Percentiles rank a stretch among this genome's conserved stretches.
These are phyloP conservation scores for Glutinoglossum americanum DNA, from an alignment of 495 filamentous ascomycete genomes.

Conservation along the genomic window DNA sequence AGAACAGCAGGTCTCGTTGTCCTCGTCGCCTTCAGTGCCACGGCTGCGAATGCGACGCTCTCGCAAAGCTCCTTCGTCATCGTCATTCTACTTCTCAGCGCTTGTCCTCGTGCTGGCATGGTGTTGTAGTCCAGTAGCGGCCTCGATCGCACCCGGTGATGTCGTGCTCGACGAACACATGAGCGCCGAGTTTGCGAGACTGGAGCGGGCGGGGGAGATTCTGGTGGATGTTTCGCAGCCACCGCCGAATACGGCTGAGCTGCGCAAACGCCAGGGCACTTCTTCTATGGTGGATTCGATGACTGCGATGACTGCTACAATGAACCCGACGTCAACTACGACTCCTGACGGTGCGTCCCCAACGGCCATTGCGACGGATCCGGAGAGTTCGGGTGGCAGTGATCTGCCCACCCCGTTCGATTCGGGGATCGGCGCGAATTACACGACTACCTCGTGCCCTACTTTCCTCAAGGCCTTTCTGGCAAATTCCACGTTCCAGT, in stretches of 20 bases:
- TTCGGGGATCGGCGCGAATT: slow-evolving; percentile 44
- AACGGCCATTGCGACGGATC: background rate
- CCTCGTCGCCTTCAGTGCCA: background rate
- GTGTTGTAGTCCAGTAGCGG: background rate
- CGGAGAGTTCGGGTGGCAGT: background rate
- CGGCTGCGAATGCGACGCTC: background rate
- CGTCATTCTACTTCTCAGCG: background rate
- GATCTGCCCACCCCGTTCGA: slow-evolving; percentile 53
- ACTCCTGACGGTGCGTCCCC: too few species aligned
- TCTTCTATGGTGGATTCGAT: background rate
- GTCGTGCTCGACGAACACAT: background rate
- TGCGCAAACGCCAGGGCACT: background rate
- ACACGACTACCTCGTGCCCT: slow-evolving; percentile 37
- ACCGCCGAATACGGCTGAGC: background rate
- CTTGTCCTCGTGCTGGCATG: background rate
- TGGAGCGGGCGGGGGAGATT: slow-evolving; percentile 1
- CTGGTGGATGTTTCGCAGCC: background rate
- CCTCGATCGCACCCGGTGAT: background rate
- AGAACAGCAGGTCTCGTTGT: background rate
- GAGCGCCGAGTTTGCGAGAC: background rate
- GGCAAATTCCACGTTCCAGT: slow-evolving; percentile 34
- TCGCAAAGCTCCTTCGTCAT: background rate
- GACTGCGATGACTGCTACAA: background rate
- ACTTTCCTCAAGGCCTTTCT: slow-evolving; percentile 49
- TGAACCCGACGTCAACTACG: too few species aligned